Percentiles rank a stretch among this genome's conserved stretches.
phyloP scores from a whole-genome alignment of 768 basidiomycete species.

The Pulveroboletus sp. region DNA sequence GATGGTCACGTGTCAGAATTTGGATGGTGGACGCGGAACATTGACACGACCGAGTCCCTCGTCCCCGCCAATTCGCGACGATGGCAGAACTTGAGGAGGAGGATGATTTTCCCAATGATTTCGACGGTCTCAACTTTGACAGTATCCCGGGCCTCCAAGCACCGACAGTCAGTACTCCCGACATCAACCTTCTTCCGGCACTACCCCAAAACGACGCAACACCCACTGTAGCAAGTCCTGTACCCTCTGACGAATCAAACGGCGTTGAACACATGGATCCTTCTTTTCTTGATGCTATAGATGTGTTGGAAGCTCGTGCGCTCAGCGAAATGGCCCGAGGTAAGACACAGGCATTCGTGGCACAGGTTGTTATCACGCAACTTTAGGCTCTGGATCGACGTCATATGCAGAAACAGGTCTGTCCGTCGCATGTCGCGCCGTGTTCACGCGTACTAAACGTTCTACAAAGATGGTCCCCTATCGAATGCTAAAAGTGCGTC shows the following conservation, averaged over 20 bases:
- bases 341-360: background rate
- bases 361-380: background rate
- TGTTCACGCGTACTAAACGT: background rate
- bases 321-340: slow-evolving; percentile 11
- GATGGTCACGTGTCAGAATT: background rate
- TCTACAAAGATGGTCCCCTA: slow-evolving; percentile 8
- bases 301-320: slow-evolving; percentile 42
- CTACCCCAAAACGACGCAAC: background rate
- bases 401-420: slow-evolving; percentile 1
- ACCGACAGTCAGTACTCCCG: background rate
- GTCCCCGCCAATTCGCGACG: background rate
- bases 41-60: background rate
- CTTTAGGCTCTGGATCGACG: background rate
- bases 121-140: slow-evolving; percentile 48
- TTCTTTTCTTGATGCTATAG: slow-evolving; percentile 37
- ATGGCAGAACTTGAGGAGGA: slow-evolving; percentile 29
- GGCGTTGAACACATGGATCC: slow-evolving; percentile 21
- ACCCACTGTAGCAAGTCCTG: slow-evolving; percentile 11
- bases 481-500: slow-evolving; percentile 7
- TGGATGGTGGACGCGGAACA: too few relatives aligned
- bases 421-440: background rate
- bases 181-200: background rate
- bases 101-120: slow-evolving; percentile 61
- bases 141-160: slow-evolving; percentile 32
- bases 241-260: slow-evolving; percentile 3